Conservation (phyloP, 1,139 yeast genomes). For the Suhomyces atakaporum region DNA sequence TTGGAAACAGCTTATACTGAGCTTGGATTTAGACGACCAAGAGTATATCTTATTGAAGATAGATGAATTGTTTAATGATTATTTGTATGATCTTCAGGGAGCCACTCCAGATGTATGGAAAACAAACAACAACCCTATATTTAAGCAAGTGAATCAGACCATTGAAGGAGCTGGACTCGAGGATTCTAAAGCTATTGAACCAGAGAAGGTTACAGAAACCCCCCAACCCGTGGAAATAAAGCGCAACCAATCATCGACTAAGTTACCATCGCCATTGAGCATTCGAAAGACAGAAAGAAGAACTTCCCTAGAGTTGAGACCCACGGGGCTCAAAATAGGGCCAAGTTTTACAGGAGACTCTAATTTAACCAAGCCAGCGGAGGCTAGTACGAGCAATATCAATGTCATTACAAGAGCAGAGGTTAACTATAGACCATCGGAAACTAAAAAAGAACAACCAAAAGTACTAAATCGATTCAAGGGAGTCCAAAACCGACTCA, state of each 20-base stretch:
- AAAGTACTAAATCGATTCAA: slow-evolving; percentile 19
- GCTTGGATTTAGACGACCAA: slow-evolving; percentile 18
- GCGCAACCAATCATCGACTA: no score
- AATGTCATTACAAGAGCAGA: slow-evolving; percentile 39
- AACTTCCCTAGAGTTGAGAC: slow-evolving; percentile 31
- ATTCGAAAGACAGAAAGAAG: slow-evolving; percentile 21
- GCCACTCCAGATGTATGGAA: slow-evolving; percentile 6
- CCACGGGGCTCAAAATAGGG: slow-evolving; percentile 9
- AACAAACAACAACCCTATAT: slow-evolving; percentile 2
- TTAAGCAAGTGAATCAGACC: slow-evolving; percentile 1
- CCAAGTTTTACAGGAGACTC: slow-evolving; percentile 12
- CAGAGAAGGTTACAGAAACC: neutral
- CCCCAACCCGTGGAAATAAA: neutral
- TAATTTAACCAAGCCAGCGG: slow-evolving; percentile 34
- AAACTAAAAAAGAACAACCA: slow-evolving; percentile 1
- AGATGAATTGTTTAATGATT: slow-evolving; percentile 26
- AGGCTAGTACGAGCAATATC: slow-evolving; percentile 34
- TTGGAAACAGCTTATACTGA: slow-evolving; percentile 19
- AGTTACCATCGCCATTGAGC: neutral
- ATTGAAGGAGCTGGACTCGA: slow-evolving; percentile 6
- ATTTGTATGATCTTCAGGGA: slow-evolving; percentile 12
- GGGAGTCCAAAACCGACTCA: slow-evolving; percentile 10
- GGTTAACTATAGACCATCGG: slow-evolving; percentile 10
- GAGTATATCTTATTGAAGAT: slow-evolving; percentile 24
- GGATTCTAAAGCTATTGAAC: neutral